Evolutionary conservation across 2,329 filamentous ascomycete genomes (phyloP), one percentile per base, ranked within the genome.

Genomic region (Exophiala aquamarina): DNA sequence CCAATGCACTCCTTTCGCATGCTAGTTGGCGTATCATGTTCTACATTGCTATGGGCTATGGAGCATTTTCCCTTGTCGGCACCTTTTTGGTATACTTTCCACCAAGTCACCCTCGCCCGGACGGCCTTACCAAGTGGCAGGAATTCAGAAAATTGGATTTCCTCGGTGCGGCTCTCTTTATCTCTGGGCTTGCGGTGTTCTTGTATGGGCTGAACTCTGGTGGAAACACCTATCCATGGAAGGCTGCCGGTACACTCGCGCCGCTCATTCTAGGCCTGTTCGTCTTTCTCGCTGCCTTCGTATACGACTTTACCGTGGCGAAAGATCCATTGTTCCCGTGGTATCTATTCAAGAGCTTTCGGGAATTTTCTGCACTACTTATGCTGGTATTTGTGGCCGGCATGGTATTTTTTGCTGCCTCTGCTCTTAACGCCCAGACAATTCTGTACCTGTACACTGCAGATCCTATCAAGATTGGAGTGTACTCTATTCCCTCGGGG

Each of bases 1-100:
- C 51, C 33, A 52, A 49, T 33, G 41, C 51, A 13, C 46, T 53
- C 14, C 39, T 55, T 15, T 41, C 49, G 23, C 67, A 70, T n/a
- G 69, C 62, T 36, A 83, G 79, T 78, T 67, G 80, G 48, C 81
- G 73, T 52, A 70, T 79, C 20, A 78, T 78, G 7, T 61, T 78
- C 9, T 63, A 82, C 11, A 74, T 76, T 15, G 74, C 69, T 2
- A 59, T 76, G 15, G 82, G 77, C 73, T 69, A 73, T 10, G 69
- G 74, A 32, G 78, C 76, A 3, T 67, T 83, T 32, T 53, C 77
- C 3, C 62, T 80, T 23, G 73, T 75, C 2, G 63, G 70, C 5
- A 58, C 78, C 41, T 78, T 49, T 33, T 32, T 45, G 33, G 50
- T 77, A 61, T 81, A 81, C 61, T 71, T 71, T 52, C 77, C 77